phyloP scores from a whole-genome alignment of 192 early-diverging fungal species.

The Coemansia sp. region DNA sequence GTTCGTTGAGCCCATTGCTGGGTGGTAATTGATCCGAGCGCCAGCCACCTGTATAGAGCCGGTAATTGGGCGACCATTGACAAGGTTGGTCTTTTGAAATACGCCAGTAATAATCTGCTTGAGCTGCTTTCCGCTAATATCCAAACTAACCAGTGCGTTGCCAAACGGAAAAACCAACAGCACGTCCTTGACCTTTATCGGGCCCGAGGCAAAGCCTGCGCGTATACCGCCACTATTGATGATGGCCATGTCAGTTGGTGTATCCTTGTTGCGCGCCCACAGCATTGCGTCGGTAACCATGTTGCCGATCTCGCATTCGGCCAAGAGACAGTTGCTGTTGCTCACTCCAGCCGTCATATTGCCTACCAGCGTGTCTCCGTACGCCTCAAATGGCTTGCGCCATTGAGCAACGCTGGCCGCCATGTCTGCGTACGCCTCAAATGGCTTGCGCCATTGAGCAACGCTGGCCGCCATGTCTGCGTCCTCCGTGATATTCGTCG shows the following conservation, averaged over 20 bases:
- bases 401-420: slow-evolving; percentile 52
- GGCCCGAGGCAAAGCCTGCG: slow-evolving; percentile 54
- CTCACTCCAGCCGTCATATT: slow-evolving; percentile 36
- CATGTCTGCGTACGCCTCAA: slow-evolving; percentile 56
- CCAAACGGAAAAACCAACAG: slow-evolving; percentile 64
- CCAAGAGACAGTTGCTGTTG: slow-evolving; percentile 45
- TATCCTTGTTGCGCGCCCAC: slow-evolving; percentile 19
- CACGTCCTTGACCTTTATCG: slow-evolving; percentile 57
- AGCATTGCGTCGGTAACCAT: slow-evolving; percentile 66
- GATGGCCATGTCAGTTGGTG: slow-evolving; percentile 52
- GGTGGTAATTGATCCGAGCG: slow-evolving; percentile 36
- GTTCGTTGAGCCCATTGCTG: background rate
- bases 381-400: slow-evolving; percentile 57
- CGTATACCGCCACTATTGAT: slow-evolving; percentile 69
- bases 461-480: slow-evolving; percentile 44
- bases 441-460: slow-evolving; percentile 56
- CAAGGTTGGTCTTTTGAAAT: slow-evolving; percentile 27
- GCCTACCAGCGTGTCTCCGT: slow-evolving; percentile 55
- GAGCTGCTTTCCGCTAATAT: slow-evolving; percentile 58
- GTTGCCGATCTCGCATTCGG: slow-evolving; percentile 66
- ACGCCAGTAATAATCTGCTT: slow-evolving; percentile 56
- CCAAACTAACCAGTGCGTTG: slow-evolving; percentile 52
- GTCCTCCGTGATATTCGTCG: slow-evolving; percentile 56
- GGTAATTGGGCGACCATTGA: slow-evolving; percentile 42
- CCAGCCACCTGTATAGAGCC: slow-evolving; percentile 61